Evolutionary conservation across 345 rosid species (phyloP), one percentile per base, ranked within the genome.

Genomic region (Euphorbia pulcherrima): DNA sequence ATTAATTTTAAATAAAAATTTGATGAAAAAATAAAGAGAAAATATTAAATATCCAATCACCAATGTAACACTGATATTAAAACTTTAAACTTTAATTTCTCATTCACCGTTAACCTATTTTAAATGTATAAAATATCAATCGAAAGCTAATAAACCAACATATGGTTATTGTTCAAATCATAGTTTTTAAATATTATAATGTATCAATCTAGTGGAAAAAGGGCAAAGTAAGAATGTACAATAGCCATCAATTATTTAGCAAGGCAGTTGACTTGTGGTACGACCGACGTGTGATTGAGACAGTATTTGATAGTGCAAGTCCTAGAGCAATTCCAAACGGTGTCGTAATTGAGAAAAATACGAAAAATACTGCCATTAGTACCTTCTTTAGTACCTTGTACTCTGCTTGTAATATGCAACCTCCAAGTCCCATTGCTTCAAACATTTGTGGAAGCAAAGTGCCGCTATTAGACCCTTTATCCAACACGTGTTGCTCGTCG

Each of bases 351-450:
- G 90, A 60, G n/a, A n/a, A n/a, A n/a, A n/a, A n/a, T n/a, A n/a
- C n/a, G 60, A 90, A 90, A 60, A 88, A 85, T 26, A 85, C 60
- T 0, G 77, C 85, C 97, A 88, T 85, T 2, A 77, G 52, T 44
- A 70, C 27, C 39, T 60, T 61, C 50, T 60, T 48, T 0, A 44
- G 5, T 6, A 44, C 23, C 20, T 57, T 68, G 53, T 59, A 57
- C 16, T 58, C 57, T 3, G 64, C 64, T 29, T 59, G 18, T 62
- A 82, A 26, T 47, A 88, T 85, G 75, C 89, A 86, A 0, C 92
- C 89, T 0, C 97, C 94, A 4, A 88, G 86, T 10, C 90, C 92
- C 83, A 88, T 86, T 54, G 90, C 94, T 71, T 88, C 97, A 40
- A 85, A 90, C 78, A 85, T 82, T 39, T 90, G 60, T 90, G 97